These are phyloP conservation scores for Dendrobium huoshanense DNA, from an alignment of 106 monocot genomes.

Conservation along the genomic window DNA sequence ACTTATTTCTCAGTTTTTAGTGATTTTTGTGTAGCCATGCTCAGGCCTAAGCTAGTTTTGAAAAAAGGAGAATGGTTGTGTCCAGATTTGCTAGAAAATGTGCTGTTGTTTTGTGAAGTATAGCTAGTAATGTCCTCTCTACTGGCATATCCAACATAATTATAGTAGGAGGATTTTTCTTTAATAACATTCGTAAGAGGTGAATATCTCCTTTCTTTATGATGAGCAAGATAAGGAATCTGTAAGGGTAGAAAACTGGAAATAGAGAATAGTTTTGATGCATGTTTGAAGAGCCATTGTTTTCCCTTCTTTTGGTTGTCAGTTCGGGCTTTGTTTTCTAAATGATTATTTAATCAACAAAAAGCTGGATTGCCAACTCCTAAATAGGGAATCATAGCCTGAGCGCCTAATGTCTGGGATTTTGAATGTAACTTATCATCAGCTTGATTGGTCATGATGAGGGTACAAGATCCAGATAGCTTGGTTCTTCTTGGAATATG, in stretches of 20 bases:
- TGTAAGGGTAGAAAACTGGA: background rate
- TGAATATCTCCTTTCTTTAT: background rate
- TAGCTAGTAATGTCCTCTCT: background rate
- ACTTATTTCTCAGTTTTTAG: background rate
- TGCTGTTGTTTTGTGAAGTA: background rate
- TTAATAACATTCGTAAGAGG: background rate
- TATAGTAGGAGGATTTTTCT: background rate
- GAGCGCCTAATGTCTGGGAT: background rate
- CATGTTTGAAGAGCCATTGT: background rate
- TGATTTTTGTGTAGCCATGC: background rate
- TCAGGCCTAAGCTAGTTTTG: background rate
- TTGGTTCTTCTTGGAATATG: background rate
- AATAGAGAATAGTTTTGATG: background rate
- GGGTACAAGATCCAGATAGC: background rate
- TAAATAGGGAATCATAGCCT: background rate
- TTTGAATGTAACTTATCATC: background rate
- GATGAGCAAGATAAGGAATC: background rate
- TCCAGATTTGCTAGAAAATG: background rate
- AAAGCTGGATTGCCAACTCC: background rate
- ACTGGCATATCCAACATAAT: background rate
- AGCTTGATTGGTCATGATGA: background rate
- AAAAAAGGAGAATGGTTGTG: background rate
- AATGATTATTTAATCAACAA: background rate
- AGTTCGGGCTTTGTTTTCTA: background rate
- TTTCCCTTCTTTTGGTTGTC: background rate